Evolutionary conservation across 768 basidiomycete genomes (phyloP).

Genomic region (Boletellus sp.): DNA sequence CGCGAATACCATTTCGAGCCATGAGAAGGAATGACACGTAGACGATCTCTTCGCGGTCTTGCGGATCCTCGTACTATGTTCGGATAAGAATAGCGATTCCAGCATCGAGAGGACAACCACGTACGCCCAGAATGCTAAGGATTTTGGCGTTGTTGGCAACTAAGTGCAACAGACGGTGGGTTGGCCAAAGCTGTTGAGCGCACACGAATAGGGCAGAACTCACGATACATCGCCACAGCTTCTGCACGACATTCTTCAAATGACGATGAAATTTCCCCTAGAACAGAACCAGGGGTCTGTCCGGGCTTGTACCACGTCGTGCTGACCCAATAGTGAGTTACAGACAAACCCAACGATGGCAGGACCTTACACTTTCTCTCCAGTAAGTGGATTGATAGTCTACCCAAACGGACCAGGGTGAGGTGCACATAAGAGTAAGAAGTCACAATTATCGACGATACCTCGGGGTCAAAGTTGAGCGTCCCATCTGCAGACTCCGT

Average conservation of each 20-base stretch:
- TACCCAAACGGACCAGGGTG: conserved; percentile 26
- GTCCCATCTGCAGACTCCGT: conserved; percentile 71
- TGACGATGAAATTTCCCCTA: conserved; percentile 86
- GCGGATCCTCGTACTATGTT: conserved; percentile 60
- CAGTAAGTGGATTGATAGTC: conserved; percentile 81
- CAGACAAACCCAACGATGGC: not conserved
- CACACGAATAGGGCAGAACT: conserved; percentile 28
- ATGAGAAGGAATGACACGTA: conserved; percentile 80
- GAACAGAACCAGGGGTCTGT: conserved; percentile 75
- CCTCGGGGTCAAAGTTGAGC: conserved; percentile 75
- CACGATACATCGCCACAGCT: conserved; percentile 77
- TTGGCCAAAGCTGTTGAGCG: not conserved
- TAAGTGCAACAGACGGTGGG: conserved; percentile 20
- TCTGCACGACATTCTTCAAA: conserved; percentile 95
- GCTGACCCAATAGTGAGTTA: conserved; percentile 32
- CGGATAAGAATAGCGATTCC: not conserved
- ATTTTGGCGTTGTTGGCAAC: conserved; percentile 76
- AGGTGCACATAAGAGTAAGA: not conserved
- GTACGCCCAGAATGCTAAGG: conserved; percentile 73
- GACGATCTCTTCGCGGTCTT: conserved; percentile 75
- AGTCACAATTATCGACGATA: conserved; percentile 35
- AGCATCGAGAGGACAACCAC: conserved; percentile 16
- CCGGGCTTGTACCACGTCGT: conserved; percentile 87
- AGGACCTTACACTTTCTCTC: conserved; percentile 58
- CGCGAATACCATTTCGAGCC: conserved; percentile 80